Percentiles rank a stretch among this genome's conserved stretches.
These are phyloP conservation scores for Calonectria multiphialidica DNA, from an alignment of 2,329 filamentous ascomycete genomes.

Conservation along the genomic window DNA sequence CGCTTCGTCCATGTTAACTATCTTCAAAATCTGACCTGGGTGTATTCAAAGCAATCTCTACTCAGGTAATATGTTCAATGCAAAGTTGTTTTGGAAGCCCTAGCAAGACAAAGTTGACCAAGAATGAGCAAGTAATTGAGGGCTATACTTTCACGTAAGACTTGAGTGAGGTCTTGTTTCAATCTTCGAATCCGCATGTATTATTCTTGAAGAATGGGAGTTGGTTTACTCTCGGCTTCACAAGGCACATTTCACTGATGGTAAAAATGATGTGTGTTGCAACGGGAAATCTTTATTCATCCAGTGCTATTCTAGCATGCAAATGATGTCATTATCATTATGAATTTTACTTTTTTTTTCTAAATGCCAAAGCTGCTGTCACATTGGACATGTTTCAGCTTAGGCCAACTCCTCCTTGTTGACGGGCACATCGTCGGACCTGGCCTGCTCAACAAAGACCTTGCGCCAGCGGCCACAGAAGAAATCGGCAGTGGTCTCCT, in stretches of 20 bases:
- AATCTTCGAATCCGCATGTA: too few relatives aligned
- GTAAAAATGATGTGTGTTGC: background rate
- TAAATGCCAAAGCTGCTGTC: background rate
- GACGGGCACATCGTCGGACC: background rate
- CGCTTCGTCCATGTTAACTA: too few relatives aligned
- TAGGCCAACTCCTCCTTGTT: slow-evolving; percentile 10
- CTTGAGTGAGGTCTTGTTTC: too few relatives aligned
- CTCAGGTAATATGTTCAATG: too few relatives aligned
- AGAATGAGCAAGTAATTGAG: too few relatives aligned
- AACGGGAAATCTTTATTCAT: background rate
- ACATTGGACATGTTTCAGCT: background rate
- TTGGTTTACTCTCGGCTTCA: too few relatives aligned
- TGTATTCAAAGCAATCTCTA: too few relatives aligned
- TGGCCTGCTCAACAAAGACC: slow-evolving; percentile 41
- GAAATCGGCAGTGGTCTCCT: slow-evolving; percentile 45
- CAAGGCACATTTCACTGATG: background rate
- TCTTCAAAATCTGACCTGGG: too few relatives aligned
- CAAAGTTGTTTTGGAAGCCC: too few relatives aligned
- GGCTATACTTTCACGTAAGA: too few relatives aligned
- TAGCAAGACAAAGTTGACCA: too few relatives aligned
- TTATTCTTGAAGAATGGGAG: too few relatives aligned
- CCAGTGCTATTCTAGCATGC: background rate
- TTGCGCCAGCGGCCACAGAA: slow-evolving; percentile 35
- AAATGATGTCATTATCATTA: slow-evolving; percentile 3
- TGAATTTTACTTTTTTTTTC: slow-evolving; percentile 6